Conservation (phyloP, 1,284 basidiomycete genomes). For the Austroboletus niveus region DNA sequence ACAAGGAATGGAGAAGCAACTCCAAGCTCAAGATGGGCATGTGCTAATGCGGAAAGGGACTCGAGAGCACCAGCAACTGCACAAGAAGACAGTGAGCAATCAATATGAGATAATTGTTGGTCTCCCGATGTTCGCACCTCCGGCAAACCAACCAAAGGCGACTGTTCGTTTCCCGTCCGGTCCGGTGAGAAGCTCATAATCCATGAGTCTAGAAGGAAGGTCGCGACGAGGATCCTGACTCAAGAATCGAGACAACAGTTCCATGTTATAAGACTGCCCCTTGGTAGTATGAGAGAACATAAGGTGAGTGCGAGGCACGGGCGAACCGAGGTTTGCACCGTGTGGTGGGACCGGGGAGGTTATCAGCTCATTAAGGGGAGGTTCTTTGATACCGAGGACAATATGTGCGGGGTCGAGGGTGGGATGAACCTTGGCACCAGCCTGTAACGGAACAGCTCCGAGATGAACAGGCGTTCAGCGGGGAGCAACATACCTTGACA, state of each 20-base stretch:
- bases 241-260: slow-evolving; percentile 70
- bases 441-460: slow-evolving; percentile 45
- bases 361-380: slow-evolving; percentile 63
- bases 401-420: slow-evolving; percentile 69
- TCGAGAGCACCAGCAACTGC: slow-evolving; percentile 83
- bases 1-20: slow-evolving; percentile 83
- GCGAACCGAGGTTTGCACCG: slow-evolving; percentile 5
- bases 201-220: slow-evolving; percentile 60
- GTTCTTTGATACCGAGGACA: slow-evolving; percentile 86
- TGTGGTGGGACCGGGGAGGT: slow-evolving; percentile 39
- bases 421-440: slow-evolving; percentile 66
- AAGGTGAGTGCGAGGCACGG: slow-evolving; percentile 59
- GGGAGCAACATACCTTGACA: slow-evolving; percentile 48
- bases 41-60: slow-evolving; percentile 75
- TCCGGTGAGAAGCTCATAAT: slow-evolving; percentile 80
- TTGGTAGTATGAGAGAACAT: slow-evolving; percentile 94
- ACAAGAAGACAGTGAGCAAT: neutral
- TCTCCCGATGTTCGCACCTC: slow-evolving; percentile 48
- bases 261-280: slow-evolving; percentile 82
- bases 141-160: slow-evolving; percentile 88
- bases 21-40: slow-evolving; percentile 74
- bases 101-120: neutral
- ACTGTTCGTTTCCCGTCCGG: slow-evolving; percentile 71
- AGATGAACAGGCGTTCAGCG: too few species aligned
- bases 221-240: slow-evolving; percentile 15